These are phyloP conservation scores for Calonectria henricotiae DNA, from an alignment of 2,329 filamentous ascomycete genomes.

Conservation along the genomic window DNA sequence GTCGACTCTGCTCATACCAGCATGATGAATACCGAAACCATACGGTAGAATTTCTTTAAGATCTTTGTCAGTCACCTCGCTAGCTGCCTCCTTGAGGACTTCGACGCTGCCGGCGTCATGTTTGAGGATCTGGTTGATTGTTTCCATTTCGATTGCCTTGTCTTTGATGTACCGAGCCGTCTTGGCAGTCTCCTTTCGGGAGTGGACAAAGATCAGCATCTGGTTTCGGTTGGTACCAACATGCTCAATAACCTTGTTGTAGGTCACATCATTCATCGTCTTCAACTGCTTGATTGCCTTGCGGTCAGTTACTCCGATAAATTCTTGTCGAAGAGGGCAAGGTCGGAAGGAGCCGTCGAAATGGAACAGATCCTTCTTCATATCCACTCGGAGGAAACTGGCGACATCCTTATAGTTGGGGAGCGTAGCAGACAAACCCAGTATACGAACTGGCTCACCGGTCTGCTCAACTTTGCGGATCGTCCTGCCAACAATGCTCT, in stretches of 20 bases:
- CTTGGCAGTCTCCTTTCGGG: constrained; percentile 97
- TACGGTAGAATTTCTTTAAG: constrained; percentile 96
- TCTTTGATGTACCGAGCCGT: constrained; percentile 97
- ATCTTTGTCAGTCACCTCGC: constrained; percentile 86
- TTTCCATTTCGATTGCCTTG: constrained; percentile 97
- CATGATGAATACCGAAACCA: constrained; percentile 98
- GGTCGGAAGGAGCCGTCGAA: constrained; percentile 96
- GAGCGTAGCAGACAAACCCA: constrained; percentile 94
- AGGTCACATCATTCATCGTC: constrained; percentile 99
- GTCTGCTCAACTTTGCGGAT: constrained; percentile 95
- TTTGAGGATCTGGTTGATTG: constrained; percentile 94
- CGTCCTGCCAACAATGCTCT: constrained; percentile 96
- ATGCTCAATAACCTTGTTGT: constrained; percentile 97
- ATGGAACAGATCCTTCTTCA: constrained; percentile 90
- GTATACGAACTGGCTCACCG: constrained; percentile 90
- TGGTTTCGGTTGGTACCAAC: constrained; percentile 94
- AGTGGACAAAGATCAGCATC: constrained; percentile 99
- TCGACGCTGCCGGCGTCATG: constrained; percentile 94
- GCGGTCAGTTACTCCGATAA: constrained; percentile 96
- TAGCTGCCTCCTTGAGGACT: constrained; percentile 88
- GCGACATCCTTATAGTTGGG: constrained; percentile 98
- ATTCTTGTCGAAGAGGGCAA: constrained; percentile 95
- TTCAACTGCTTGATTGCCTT: constrained; percentile 99
- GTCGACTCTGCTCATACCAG: constrained; percentile 96
- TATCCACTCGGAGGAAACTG: constrained; percentile 93